These are phyloP conservation scores for Jackrogersella multiformis DNA, from an alignment of 495 filamentous ascomycete genomes.

Conservation along the genomic window DNA sequence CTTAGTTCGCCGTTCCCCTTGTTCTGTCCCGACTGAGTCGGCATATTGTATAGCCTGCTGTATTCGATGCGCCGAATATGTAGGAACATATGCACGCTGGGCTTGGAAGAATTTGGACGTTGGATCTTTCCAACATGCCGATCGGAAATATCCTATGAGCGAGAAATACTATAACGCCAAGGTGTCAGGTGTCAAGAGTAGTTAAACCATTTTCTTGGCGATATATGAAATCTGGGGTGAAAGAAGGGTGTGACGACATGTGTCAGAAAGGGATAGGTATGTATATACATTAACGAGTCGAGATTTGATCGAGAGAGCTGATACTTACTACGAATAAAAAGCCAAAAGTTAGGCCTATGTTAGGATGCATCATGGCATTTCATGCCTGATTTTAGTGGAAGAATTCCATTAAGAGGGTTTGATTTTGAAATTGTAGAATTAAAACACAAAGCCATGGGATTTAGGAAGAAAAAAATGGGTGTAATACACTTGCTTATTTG, in stretches of 20 bases:
- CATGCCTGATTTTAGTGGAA: background rate
- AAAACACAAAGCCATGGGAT: background rate
- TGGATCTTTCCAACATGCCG: slow-evolving; percentile 40
- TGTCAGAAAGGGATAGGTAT: too few relatives aligned
- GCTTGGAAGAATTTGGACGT: slow-evolving; percentile 44
- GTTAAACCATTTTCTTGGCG: too few relatives aligned
- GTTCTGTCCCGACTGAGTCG: slow-evolving; percentile 6
- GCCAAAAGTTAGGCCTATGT: slow-evolving; percentile 41
- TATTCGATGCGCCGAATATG: slow-evolving; percentile 40
- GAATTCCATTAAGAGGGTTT: background rate
- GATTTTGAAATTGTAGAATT: background rate
- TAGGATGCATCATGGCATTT: slow-evolving; percentile 42
- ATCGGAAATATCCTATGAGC: slow-evolving; percentile 34
- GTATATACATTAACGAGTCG: background rate
- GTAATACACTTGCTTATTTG: background rate
- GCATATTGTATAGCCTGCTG: slow-evolving; percentile 36
- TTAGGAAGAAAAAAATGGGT: too few relatives aligned
- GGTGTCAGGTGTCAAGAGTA: background rate
- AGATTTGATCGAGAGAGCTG: background rate
- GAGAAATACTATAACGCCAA: slow-evolving; percentile 18
- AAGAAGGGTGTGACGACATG: too few relatives aligned
- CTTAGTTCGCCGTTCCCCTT: background rate
- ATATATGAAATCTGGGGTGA: too few relatives aligned
- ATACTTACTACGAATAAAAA: slow-evolving; percentile 39
- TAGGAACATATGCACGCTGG: slow-evolving; percentile 26